Evolutionary conservation across 495 filamentous ascomycete genomes (phyloP), one percentile per base, ranked within the genome.

Genomic region (Wilcoxina mikolae): DNA sequence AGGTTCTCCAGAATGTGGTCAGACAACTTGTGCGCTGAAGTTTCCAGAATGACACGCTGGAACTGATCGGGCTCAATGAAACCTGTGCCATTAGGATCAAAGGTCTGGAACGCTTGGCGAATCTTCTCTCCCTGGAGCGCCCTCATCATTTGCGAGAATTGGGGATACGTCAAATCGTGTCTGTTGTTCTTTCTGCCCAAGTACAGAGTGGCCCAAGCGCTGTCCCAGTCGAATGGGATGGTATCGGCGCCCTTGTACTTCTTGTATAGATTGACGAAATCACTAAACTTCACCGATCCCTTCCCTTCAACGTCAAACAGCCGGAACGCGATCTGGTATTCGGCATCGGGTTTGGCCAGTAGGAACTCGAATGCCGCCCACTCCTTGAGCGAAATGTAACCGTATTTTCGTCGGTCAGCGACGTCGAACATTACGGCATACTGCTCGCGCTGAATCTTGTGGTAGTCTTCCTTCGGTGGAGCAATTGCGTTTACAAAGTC

Each of bases 311-410:
- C 69, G 60, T 96, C 91, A 70, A 98, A 98, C 25, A 96, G 76
- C 54, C 93, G 84, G 71, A 95, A 98, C 3, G 89, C 90, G 59
- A 98, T 95, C 70, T 98, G 89, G 67, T 98, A 98, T 68, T 98
- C 93, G 63, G 91, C 93, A 59, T 96, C 91, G 57, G 91, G 87
- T 67, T 95, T 95, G 48, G 77, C 76, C 31, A 98, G 79, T 52
- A 98, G 78, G 71, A 94, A 90, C 69, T 95, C 83, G 67, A 95
- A 98, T 43, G 81, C 83, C 12, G 74, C 80, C 88, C 88, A 98
- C 69, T 98, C 91, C 56, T 78, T 74, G 25, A 98, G 68, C 56
- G 67, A 84, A 28, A 98, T 72, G 60, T 76, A 80, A 53, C 87
- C 87, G 22, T 70, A 70, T 50, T 73, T 77, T 42, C 76, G 76